Evolutionary conservation across 1,139 yeast species (phyloP).

Genomic region (Lizanozyma gosingica): DNA sequence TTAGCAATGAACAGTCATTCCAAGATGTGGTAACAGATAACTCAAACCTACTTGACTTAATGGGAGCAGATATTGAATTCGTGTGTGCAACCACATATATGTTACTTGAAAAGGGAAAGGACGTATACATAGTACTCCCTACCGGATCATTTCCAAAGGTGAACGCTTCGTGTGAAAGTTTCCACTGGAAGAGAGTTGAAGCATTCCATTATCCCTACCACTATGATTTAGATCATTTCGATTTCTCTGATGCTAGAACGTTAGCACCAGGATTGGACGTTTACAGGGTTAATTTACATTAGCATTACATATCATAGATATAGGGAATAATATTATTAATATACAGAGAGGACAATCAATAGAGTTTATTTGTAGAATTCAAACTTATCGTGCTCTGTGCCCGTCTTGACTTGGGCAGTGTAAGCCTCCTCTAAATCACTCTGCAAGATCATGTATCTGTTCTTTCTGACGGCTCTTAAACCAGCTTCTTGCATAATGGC

Average conservation of each 20-base stretch:
- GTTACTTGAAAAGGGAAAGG: constrained; percentile 10
- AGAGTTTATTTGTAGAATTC: constrained; percentile 90
- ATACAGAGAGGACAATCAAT: neutral
- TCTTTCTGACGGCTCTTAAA: constrained; percentile 93
- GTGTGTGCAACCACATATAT: constrained; percentile 6
- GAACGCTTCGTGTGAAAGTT: constrained; percentile 11
- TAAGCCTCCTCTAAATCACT: constrained; percentile 97
- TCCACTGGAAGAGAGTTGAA: constrained; percentile 12
- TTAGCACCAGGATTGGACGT: constrained; percentile 54
- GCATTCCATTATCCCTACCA: constrained; percentile 43
- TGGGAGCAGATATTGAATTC: constrained; percentile 18
- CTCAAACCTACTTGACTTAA: constrained; percentile 24
- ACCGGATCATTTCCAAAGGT: constrained; percentile 31
- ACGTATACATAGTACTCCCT: constrained; percentile 39
- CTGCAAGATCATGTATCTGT: constrained; percentile 92
- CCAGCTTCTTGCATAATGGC: constrained; percentile 99
- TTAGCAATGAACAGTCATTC: constrained; percentile 11
- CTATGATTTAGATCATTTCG: constrained; percentile 63
- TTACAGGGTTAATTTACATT: constrained; percentile 23
- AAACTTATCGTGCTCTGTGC: constrained; percentile 91
- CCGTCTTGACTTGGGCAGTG: constrained; percentile 91
- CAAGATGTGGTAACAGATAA: constrained; percentile 12
- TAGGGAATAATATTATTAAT: neutral
- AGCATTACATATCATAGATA: neutral
- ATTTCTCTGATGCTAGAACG: constrained; percentile 32